phyloP scores from a whole-genome alignment of 306 rosid species.

The Lathyrus aphaca region DNA sequence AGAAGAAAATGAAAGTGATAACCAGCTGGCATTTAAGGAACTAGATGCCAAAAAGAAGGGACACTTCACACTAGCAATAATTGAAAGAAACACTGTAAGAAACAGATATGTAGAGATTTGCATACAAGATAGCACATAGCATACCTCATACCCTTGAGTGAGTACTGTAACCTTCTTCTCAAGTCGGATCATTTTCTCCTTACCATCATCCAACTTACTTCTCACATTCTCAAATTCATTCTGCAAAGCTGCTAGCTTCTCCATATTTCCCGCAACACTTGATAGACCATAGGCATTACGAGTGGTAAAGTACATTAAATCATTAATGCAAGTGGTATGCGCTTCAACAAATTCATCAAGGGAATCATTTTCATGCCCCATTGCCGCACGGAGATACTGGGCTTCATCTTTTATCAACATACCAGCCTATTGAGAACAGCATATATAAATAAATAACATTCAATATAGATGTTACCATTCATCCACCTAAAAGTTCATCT shows the following conservation, averaged over 20 bases:
- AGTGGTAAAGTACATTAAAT: constrained; percentile 82
- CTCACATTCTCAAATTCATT: constrained; percentile 75
- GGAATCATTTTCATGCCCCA: constrained; percentile 87
- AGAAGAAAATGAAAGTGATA: constrained; percentile 9
- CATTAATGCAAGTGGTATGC: constrained; percentile 76
- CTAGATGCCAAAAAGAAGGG: not conserved
- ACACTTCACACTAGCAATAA: not conserved
- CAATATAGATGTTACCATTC: constrained; percentile 1
- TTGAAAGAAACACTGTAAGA: constrained; percentile 5
- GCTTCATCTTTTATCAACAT: constrained; percentile 72
- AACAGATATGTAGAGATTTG: constrained; percentile 12
- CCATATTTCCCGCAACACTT: constrained; percentile 85
- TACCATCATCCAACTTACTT: constrained; percentile 77
- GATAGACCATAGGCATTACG: constrained; percentile 84
- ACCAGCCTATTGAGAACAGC: constrained; percentile 67
- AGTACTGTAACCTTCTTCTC: constrained; percentile 79
- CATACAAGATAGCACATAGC: constrained; percentile 29
- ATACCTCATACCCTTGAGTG: constrained; percentile 95
- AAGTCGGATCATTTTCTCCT: constrained; percentile 68
- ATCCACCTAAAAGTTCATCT: constrained; percentile 6
- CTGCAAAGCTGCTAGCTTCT: constrained; percentile 89
- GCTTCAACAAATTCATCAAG: constrained; percentile 90
- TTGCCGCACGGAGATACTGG: constrained; percentile 68
- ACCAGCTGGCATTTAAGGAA: constrained; percentile 22
- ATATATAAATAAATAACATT: constrained; percentile 27